These are phyloP conservation scores for Chaetomiaceae sp. DNA, from an alignment of 2,329 filamentous ascomycete species.

Conservation along the genomic window DNA sequence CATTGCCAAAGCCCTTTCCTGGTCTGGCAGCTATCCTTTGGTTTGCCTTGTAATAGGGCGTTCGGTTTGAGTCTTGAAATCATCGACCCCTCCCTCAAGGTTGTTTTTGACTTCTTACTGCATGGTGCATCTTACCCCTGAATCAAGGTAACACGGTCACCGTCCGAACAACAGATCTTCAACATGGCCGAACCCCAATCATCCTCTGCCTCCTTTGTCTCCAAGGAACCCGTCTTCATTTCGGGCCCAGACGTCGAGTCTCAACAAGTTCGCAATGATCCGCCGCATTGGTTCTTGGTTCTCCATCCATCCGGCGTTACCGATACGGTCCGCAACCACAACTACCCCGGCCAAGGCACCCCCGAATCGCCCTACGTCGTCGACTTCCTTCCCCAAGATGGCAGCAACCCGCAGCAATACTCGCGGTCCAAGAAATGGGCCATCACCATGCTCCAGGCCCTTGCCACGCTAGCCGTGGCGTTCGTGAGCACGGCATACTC, in stretches of 20 bases:
- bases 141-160: background rate
- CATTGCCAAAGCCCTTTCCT: background rate
- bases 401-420: constrained; percentile 62
- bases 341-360: constrained; percentile 60
- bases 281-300: constrained; percentile 50
- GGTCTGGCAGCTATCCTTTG: background rate
- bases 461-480: constrained; percentile 64
- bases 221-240: background rate
- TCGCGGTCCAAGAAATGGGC: constrained; percentile 57
- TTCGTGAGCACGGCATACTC: constrained; percentile 67
- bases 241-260: constrained; percentile 8
- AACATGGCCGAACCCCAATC: constrained; percentile 7
- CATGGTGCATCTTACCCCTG: background rate
- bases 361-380: constrained; percentile 63
- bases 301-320: constrained; percentile 56
- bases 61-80: background rate
- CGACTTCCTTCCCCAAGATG: constrained; percentile 62
- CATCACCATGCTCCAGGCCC: constrained; percentile 58
- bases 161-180: background rate
- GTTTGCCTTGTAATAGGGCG: background rate
- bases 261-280: constrained; percentile 25
- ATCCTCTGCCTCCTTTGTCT: constrained; percentile 5
- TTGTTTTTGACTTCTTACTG: background rate
- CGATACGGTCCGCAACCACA: constrained; percentile 50
- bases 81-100: background rate